Conservation (phyloP, 352 stramenopile genomes). For the Pythium guiyangense region DNA sequence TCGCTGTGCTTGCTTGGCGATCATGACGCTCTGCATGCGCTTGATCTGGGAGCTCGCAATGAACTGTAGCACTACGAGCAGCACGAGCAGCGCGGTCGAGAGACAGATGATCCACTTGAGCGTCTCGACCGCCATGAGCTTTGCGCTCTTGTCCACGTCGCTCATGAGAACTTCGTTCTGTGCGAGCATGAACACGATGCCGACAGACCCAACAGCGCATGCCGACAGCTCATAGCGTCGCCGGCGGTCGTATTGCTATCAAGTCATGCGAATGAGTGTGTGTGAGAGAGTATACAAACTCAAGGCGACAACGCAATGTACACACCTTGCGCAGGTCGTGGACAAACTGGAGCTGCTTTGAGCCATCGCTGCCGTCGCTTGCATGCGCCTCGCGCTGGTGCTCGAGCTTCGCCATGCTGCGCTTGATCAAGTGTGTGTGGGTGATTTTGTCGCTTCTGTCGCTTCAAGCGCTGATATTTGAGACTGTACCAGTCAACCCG, state of each 20-base stretch:
- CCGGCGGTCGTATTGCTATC: constrained; percentile 43
- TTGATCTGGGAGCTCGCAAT: constrained; percentile 35
- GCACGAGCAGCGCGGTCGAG: constrained; percentile 36
- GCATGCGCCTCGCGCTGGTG: not conserved
- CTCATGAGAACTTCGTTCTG: constrained; percentile 55
- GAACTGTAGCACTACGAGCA: constrained; percentile 50
- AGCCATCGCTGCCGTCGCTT: not conserved
- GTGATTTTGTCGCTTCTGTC: too few species aligned
- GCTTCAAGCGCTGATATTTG: too few species aligned
- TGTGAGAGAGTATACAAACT: not conserved
- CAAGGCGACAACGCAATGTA: constrained; percentile 3
- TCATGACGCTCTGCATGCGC: constrained; percentile 47
- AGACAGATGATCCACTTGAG: constrained; percentile 35
- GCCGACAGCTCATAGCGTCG: constrained; percentile 46
- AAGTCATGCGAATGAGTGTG: not conserved
- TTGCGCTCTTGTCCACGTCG: not conserved
- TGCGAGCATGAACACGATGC: constrained; percentile 61
- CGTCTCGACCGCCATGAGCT: constrained; percentile 10
- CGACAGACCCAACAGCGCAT: constrained; percentile 36
- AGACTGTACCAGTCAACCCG: too few species aligned
- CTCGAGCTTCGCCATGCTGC: too few species aligned
- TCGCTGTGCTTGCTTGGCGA: constrained; percentile 9
- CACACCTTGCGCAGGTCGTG: constrained; percentile 14
- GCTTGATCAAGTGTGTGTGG: too few species aligned
- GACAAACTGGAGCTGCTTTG: constrained; percentile 19